Evolutionary conservation across 148 eudicot genomes (phyloP).

Genomic region (Arctostaphylos glauca): DNA sequence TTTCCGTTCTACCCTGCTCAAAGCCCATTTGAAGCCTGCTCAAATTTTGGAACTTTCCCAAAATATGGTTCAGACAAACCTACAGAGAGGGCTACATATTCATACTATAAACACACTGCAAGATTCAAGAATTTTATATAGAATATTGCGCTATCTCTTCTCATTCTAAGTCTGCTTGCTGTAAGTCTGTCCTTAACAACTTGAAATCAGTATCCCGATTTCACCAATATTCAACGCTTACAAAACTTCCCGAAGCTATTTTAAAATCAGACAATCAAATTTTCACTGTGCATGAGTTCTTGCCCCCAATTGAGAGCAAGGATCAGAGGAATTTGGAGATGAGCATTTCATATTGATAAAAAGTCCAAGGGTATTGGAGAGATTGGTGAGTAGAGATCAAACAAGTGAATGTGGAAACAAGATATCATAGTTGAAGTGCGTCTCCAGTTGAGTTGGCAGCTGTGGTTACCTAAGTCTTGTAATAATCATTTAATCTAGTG

Average conservation of each 20-base stretch:
- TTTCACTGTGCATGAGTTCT: background rate
- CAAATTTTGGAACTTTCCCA: background rate
- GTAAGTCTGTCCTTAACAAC: background rate
- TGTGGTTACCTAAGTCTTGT: background rate
- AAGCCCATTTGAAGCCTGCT: slow-evolving; percentile 1
- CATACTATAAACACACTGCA: background rate
- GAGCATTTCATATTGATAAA: background rate
- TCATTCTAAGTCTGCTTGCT: background rate
- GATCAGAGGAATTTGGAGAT: background rate
- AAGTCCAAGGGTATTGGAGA: background rate
- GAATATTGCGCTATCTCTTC: background rate
- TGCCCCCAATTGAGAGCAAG: background rate
- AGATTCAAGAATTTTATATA: background rate
- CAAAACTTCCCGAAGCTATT: background rate
- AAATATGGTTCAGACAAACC: background rate
- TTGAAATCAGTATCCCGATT: background rate
- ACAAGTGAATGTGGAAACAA: background rate
- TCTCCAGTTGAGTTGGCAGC: background rate
- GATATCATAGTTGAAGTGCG: background rate
- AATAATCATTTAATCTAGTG: background rate
- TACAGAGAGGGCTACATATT: background rate
- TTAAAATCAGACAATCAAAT: background rate
- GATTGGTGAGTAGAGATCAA: background rate
- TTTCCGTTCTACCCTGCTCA: background rate
- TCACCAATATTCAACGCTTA: background rate